Percentiles rank a stretch among this genome's conserved stretches.
Evolutionary conservation across 352 stramenopile genomes (phyloP).

Genomic region (Pythium periplocum): DNA sequence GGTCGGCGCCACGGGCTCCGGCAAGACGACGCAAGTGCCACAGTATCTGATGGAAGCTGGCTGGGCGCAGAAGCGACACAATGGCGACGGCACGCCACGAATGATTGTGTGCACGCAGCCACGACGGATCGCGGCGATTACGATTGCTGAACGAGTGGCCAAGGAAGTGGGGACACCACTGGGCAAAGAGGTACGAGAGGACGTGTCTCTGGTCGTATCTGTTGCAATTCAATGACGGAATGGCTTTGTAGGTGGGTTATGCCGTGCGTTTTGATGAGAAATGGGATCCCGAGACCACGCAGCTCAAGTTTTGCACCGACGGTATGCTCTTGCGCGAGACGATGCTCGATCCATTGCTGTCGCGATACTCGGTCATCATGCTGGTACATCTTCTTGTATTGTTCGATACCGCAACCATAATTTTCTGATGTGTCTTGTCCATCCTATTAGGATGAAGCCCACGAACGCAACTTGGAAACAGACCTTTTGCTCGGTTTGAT

Average conservation of each 20-base stretch:
- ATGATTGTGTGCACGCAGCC: constrained; percentile 91
- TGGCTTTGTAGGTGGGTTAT: constrained; percentile 80
- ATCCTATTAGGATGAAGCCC: constrained; percentile 85
- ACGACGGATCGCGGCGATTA: constrained; percentile 96
- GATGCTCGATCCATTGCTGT: constrained; percentile 75
- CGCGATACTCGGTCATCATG: constrained; percentile 78
- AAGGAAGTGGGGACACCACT: constrained; percentile 95
- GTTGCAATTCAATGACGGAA: too few relatives aligned
- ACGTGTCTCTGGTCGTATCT: not conserved
- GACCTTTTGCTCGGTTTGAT: constrained; percentile 93
- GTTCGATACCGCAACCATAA: constrained; percentile 1
- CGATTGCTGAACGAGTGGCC: constrained; percentile 95
- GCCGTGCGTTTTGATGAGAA: constrained; percentile 99
- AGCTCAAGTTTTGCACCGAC: constrained; percentile 99
- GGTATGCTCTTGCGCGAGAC: constrained; percentile 97
- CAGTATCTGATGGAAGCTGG: constrained; percentile 90
- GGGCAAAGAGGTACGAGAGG: constrained; percentile 76
- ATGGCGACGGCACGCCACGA: constrained; percentile 10
- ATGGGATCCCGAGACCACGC: constrained; percentile 77
- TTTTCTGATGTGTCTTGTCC: constrained; percentile 6
- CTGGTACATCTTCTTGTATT: constrained; percentile 29
- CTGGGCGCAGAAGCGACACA: constrained; percentile 42
- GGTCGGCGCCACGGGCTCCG: constrained; percentile 89
- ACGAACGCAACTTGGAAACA: constrained; percentile 92
- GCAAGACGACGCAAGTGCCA: constrained; percentile 92